phyloP scores from a whole-genome alignment of 2,329 filamentous ascomycete species.

The Pyrenophora tritici-repentis region DNA sequence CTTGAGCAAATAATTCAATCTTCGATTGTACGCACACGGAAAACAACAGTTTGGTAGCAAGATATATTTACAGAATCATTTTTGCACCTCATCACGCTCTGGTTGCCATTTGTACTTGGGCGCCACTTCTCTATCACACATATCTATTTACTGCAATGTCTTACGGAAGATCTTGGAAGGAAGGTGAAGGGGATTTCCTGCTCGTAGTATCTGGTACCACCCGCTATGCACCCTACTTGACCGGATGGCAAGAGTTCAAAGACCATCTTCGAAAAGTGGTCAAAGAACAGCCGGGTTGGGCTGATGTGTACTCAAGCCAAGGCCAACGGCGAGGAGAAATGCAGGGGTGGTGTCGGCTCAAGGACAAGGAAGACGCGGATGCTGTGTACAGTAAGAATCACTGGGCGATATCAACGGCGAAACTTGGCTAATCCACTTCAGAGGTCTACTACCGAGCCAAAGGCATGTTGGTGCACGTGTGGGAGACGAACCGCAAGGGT shows the following conservation, averaged over 20 bases:
- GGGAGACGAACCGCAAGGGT: constrained; percentile 36
- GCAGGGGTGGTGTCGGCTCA: constrained; percentile 46
- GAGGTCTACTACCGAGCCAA: constrained; percentile 28
- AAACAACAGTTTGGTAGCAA: background rate
- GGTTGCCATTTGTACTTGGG: background rate
- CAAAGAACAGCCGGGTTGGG: constrained; percentile 46
- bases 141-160: constrained; percentile 12
- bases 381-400: constrained; percentile 34
- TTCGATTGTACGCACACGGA: background rate
- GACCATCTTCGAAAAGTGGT: constrained; percentile 42
- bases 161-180: constrained; percentile 18
- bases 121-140: background rate
- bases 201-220: constrained; percentile 36
- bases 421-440: constrained; percentile 9
- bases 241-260: constrained; percentile 47
- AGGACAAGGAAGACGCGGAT: constrained; percentile 41
- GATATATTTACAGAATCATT: too few species aligned
- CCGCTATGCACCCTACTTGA: constrained; percentile 34
- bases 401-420: constrained; percentile 6
- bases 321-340: constrained; percentile 35
- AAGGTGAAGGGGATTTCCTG: constrained; percentile 35
- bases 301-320: constrained; percentile 37
- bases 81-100: background rate
- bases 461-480: constrained; percentile 41
- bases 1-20: background rate